Percentiles rank a stretch among this genome's conserved stretches.
Evolutionary conservation across 257 asterid genomes (phyloP).

Genomic region (Solanum ossicruentum): DNA sequence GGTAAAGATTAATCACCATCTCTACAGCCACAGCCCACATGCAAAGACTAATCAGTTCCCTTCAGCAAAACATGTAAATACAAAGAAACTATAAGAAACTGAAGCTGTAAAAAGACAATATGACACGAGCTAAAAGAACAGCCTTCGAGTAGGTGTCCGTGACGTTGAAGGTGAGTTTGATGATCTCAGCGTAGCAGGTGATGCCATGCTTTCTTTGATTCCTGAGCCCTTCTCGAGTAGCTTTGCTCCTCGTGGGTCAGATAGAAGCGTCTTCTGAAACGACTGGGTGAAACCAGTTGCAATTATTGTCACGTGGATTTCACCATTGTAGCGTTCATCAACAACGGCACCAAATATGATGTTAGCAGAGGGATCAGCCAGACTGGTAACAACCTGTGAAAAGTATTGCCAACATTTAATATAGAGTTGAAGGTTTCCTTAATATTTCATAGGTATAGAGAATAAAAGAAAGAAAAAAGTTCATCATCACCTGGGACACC

Average conservation of each 20-base stretch:
- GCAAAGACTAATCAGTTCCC: background rate
- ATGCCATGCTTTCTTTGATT: constrained; percentile 19
- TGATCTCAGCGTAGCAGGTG: constrained; percentile 29
- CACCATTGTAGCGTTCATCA: constrained; percentile 89
- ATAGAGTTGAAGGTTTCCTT: background rate
- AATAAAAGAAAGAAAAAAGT: background rate
- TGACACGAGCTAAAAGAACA: constrained; percentile 20
- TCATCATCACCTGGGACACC: constrained; percentile 75
- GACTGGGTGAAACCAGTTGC: constrained; percentile 96
- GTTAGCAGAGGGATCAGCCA: constrained; percentile 97
- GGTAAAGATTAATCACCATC: background rate
- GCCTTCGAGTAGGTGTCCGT: constrained; percentile 23
- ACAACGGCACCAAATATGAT: constrained; percentile 98
- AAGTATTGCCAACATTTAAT: background rate
- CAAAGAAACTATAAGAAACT: background rate
- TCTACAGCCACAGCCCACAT: background rate
- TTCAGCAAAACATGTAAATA: background rate
- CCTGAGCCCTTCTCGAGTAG: constrained; percentile 23
- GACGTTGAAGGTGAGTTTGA: constrained; percentile 14
- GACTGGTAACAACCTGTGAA: constrained; percentile 85
- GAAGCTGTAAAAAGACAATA: background rate
- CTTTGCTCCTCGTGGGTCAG: constrained; percentile 79
- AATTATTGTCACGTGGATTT: constrained; percentile 88
- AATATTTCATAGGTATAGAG: background rate
- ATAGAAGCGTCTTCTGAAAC: constrained; percentile 61